Percentiles rank a stretch among this genome's conserved stretches.
These are phyloP conservation scores for Podaxis sp. DNA, from an alignment of 768 basidiomycete genomes.

Conservation along the genomic window DNA sequence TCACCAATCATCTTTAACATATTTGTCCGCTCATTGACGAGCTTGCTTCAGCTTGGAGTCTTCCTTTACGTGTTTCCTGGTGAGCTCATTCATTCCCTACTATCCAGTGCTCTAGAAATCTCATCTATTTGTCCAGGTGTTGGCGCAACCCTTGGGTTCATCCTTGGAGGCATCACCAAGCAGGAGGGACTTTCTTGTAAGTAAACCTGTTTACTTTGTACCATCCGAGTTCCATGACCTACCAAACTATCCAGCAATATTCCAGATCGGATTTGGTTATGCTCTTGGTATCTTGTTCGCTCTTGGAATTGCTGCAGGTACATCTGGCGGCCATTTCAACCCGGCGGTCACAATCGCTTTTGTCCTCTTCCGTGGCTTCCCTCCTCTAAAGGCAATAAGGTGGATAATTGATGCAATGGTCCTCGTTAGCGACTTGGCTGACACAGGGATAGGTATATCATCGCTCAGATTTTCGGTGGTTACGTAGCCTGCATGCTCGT, in stretches of 20 bases:
- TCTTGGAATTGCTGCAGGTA: constrained; percentile 45
- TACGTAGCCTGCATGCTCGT: constrained; percentile 61
- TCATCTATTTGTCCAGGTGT: constrained; percentile 35
- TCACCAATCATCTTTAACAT: not conserved
- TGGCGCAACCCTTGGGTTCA: constrained; percentile 51
- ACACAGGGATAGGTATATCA: constrained; percentile 50
- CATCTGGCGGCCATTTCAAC: constrained; percentile 66
- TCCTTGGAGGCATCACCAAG: constrained; percentile 45
- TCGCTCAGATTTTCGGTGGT: constrained; percentile 64
- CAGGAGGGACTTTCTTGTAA: constrained; percentile 48
- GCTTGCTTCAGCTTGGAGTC: constrained; percentile 47
- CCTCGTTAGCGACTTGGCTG: not conserved
- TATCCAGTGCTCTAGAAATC: not conserved
- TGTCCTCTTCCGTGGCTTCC: constrained; percentile 55
- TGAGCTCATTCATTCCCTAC: constrained; percentile 18
- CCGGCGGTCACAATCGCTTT: constrained; percentile 60
- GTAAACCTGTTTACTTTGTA: constrained; percentile 21
- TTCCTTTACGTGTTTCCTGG: constrained; percentile 63
- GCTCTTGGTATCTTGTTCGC: constrained; percentile 61
- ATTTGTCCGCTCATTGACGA: constrained; percentile 6
- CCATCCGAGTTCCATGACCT: not conserved
- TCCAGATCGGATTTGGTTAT: constrained; percentile 60
- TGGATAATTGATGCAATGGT: constrained; percentile 24
- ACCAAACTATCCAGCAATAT: constrained; percentile 38
- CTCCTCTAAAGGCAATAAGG: constrained; percentile 50